Base-by-base conservation (phyloP, 75 land plant species). In the Ceratopteris richardii region DNA sequence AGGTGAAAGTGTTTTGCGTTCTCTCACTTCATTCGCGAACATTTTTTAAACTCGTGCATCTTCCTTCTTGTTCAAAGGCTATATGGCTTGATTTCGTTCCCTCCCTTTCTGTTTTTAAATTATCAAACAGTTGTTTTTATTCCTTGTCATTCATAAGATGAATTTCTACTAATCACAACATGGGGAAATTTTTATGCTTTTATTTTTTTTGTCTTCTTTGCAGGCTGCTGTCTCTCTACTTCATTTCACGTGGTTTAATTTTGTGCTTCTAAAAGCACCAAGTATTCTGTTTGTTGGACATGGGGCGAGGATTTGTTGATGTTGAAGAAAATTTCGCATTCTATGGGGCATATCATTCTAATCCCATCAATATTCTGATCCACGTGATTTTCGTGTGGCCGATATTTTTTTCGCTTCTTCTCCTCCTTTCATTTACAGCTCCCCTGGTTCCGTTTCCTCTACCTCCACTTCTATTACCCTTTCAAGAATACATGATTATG, bases 341-440 rank as follows among this genome's bases (percentile, higher is more conserved):
- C 66, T 90, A 95, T 39, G 96, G 97, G 0, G 88, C 99, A 11
- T 95, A 95, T 53, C 99, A 95, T 78, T 64, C 78, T 58, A 83
- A 90, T 76, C 82, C 82, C 29, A 44, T 67, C 14, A 95, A 95
- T 61, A 56, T 90, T 1, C 42, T 82, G 24, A 78, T 95, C 42
- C 99, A 95, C 64, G 70, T 62, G 18, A 0, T 86, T 14, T 84
- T 84, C 61, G 92, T 84, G 16, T 90, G 96, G 99, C 99, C 99
- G 16, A 86, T 90, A 30, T 48, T 84, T 42, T 90, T 78, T 72
- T 73, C 86, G 11, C 42, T 66, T 41, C 81, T 90, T 21, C 7
- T 87, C 7, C 69, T 86, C 9, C 54, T 69, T n/a, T 67, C 86
- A 23, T 86, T 80, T 52, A 64, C 82, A 9, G 73, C 77, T 36